These are phyloP conservation scores for Fusarium haematococcum DNA, from an alignment of 2,329 filamentous ascomycete genomes.

Conservation along the genomic window DNA sequence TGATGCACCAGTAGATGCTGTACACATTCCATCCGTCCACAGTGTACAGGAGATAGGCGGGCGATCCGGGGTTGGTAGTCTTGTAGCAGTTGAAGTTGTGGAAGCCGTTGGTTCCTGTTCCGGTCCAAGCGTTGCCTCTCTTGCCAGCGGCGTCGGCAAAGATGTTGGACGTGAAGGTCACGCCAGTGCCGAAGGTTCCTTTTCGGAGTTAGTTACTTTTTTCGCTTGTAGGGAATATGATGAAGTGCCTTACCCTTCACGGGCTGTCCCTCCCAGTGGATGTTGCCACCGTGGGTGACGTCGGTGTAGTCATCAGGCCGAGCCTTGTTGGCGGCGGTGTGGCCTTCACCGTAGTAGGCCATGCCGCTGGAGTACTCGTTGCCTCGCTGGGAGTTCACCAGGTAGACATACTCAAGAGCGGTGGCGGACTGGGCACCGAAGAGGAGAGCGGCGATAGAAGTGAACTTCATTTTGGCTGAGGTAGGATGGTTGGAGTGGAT, in stretches of 20 bases:
- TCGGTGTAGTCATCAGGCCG: not conserved
- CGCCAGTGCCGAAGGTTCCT: not conserved
- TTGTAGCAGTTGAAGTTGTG: constrained; percentile 1
- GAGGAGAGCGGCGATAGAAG: not conserved
- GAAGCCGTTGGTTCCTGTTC: not conserved
- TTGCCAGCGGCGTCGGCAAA: not conserved
- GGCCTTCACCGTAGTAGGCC: constrained; percentile 3
- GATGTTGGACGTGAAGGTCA: not conserved
- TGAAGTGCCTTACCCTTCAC: not conserved
- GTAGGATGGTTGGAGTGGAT: not conserved
- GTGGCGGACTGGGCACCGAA: not conserved
- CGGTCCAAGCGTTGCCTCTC: not conserved
- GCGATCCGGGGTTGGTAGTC: not conserved
- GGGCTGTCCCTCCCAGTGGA: not conserved
- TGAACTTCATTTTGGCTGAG: not conserved
- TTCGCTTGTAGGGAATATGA: not conserved
- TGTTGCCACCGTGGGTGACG: not conserved
- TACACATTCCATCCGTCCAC: not conserved
- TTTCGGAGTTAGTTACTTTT: not conserved
- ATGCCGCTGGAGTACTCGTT: constrained; percentile 2
- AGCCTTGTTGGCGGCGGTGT: not conserved
- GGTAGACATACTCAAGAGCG: not conserved
- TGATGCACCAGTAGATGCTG: not conserved
- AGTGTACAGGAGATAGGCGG: not conserved
- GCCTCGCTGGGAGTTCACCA: not conserved